Conservation (phyloP, 2,329 filamentous ascomycete genomes). For the Talaromyces sp. region DNA sequence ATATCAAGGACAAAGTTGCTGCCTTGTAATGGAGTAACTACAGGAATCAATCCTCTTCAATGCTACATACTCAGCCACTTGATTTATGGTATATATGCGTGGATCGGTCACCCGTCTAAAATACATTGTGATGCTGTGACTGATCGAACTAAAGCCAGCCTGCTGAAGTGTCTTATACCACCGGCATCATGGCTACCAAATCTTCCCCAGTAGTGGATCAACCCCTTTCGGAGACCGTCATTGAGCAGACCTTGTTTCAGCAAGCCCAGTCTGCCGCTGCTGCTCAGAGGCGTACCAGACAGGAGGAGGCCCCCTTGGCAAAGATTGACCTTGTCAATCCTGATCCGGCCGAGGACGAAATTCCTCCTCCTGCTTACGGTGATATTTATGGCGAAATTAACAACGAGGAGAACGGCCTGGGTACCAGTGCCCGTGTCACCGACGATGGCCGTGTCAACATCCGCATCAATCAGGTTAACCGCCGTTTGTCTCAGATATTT, state of each 20-base stretch:
- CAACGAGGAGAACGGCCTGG: background rate
- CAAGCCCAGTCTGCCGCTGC: constrained; percentile 7
- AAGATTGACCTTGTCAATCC: background rate
- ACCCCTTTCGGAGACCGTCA: background rate
- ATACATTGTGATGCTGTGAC: background rate
- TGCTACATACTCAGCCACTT: background rate
- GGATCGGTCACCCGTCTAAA: too few relatives aligned
- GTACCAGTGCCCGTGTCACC: background rate
- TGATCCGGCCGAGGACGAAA: background rate
- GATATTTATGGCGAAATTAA: background rate
- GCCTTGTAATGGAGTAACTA: background rate
- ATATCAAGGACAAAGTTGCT: background rate
- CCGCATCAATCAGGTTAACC: constrained; percentile 5
- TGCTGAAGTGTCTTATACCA: background rate
- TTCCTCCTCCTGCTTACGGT: constrained; percentile 7
- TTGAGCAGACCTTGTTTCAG: background rate
- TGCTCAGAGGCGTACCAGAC: background rate
- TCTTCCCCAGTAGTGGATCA: background rate
- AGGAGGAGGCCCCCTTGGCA: background rate
- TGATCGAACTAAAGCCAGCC: background rate
- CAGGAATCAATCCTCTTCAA: background rate
- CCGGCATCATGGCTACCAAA: background rate
- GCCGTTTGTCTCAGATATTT: constrained; percentile 10
- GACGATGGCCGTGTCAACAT: constrained; percentile 11
- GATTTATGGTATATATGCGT: background rate